Evolutionary conservation across 2,329 filamentous ascomycete species (phyloP), one percentile per base, ranked within the genome.

Genomic region (Diaporthe australafricana): DNA sequence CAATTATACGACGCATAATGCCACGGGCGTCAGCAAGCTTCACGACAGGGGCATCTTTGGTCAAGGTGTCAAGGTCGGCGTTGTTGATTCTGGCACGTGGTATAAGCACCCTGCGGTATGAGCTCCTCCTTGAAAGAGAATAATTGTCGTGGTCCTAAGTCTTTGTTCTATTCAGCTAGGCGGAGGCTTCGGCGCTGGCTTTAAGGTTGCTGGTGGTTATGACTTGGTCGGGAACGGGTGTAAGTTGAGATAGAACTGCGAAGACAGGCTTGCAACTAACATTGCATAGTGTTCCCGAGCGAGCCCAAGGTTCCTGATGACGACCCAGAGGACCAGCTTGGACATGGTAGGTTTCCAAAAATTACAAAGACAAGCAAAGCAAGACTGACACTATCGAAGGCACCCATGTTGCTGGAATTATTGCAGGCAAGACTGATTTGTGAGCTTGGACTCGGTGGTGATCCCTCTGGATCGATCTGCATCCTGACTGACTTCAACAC

Each of bases 91-190:
- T 38, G 67, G 67, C 3, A 60, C 53, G n/a, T 69, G 67, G 67
- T 69, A 69, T n/a, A 47, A 56, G 12, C 67, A 69, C 47, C 67
- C 67, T 8, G 67, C 67, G 53, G 67, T 69, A 69, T 32, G 67
- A 16, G 30, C 1, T 35, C 20, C 25, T 5, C 2, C 25, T 25
- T 12, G 17, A 12, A 4, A 4, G 22, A 1, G 11, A 17, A 63
- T 2, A 5, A 16, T 7, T 14, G 40, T 30, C 2, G 20, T 30
- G 42, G 22, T 48, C 5, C 60, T 63, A 22, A 63, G 6, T 11
- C 22, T 2, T 22, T n/a, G n/a, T n/a, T n/a, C n/a, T n/a, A n/a
- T 5, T 1, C 17, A 63, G 60, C n/a, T 63, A 40, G 60, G 60
- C n/a, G 60, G 42, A 48, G 60, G 60, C 20, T 63, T 63, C 32